These are phyloP conservation scores for Saitozyma podzolica DNA, from an alignment of 768 basidiomycete species.

Conservation along the genomic window DNA sequence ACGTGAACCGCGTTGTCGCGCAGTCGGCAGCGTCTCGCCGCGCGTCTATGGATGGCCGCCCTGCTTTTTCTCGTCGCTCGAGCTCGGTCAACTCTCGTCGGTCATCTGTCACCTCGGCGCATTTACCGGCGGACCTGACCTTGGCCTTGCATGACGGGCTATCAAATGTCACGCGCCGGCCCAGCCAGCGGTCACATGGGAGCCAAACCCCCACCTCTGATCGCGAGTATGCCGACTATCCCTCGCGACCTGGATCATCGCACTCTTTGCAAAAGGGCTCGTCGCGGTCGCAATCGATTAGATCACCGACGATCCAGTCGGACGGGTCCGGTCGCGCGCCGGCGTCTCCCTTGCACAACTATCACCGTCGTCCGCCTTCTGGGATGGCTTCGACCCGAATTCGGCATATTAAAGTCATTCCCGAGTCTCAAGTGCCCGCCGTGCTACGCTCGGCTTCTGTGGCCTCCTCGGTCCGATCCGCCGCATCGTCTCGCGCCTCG, in stretches of 20 bases:
- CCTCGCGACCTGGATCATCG: conserved; percentile 79
- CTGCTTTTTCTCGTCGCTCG: conserved; percentile 76
- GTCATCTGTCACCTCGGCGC: conserved; percentile 61
- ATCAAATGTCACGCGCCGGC: conserved; percentile 54
- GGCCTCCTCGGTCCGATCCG: conserved; percentile 60
- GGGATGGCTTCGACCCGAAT: conserved; percentile 65
- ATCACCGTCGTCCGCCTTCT: conserved; percentile 76
- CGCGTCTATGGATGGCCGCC: conserved; percentile 58
- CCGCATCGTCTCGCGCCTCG: conserved; percentile 74
- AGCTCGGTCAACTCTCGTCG: conserved; percentile 87
- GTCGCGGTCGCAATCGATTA: conserved; percentile 67
- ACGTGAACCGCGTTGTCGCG: conserved; percentile 28
- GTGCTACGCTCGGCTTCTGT: conserved; percentile 68
- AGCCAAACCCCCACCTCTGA: conserved; percentile 90
- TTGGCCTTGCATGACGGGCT: conserved; percentile 55
- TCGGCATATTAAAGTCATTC: conserved; percentile 57
- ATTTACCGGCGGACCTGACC: conserved; percentile 60
- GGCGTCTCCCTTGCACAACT: conserved; percentile 72
- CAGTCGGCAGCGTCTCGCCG: conserved; percentile 28
- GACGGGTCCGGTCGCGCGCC: conserved; percentile 67
- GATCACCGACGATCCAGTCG: conserved; percentile 68
- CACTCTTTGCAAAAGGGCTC: conserved; percentile 57
- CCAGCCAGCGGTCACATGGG: conserved; percentile 63
- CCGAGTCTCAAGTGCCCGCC: conserved; percentile 18
- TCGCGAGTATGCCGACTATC: conserved; percentile 44